Base-by-base conservation (phyloP, 768 basidiomycete species). In the Crassisporium funariophilum region DNA sequence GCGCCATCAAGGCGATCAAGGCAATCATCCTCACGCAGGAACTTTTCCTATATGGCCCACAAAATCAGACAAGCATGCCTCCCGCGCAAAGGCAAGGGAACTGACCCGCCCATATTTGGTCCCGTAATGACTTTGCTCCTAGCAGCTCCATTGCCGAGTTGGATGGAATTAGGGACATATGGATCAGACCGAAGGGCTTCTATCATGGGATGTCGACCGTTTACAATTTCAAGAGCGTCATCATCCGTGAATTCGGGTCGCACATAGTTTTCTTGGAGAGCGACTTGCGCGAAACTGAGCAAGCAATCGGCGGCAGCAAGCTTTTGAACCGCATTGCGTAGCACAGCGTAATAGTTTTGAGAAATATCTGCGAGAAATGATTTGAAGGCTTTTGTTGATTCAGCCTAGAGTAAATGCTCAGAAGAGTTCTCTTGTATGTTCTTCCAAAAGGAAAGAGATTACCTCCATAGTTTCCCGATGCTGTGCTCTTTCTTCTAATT, bases 161-260 rank as follows among this genome's bases (percentile, higher is more conserved):
- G 57, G 13, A 95, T 65, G 10, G 82, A 78, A 62, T 97, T 98
- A 2, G 92, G 86, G 1, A 98, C 85, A 66, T 91, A 95, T 2
- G 93, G 91, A 50, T 89, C 83, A 1, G 83, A 69, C 29, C 82
- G 73, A 16, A 94, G 67, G 7, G 77, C 77, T 63, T 97, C 95
- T 12, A 95, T 82, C 82, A 98, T 92, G 0, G 95, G 95, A 71
- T 99, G 95, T 9, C 93, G 78, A 0, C 91, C 95, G n/a, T 85
- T 81, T 9, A 76, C 66, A 22, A 98, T 88, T 49, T 90, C 84
- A 10, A 98, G 70, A 19, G 64, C 64, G 38, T 84, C 78, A 21
- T 83, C 80, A 5, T 84, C 77, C 0, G 79, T 79, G 57, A 97
- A 88, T 50, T 74, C 67, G 1, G 95, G 95, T 36, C 85, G 83